These are phyloP conservation scores for Vitellaria paradoxa DNA, from an alignment of 179 eudicot species.

Conservation along the genomic window DNA sequence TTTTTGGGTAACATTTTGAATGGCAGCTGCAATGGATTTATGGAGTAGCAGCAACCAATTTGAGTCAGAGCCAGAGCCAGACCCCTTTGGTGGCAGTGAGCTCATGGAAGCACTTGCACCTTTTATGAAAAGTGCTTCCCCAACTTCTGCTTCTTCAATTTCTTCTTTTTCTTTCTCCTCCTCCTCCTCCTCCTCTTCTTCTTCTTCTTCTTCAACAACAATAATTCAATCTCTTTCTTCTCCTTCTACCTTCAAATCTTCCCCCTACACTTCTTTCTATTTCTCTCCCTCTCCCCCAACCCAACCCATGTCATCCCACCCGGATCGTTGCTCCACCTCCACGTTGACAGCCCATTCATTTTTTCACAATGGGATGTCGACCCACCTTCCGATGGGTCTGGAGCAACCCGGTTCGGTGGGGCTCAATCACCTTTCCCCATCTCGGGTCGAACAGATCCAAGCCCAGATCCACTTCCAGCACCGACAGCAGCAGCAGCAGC, in stretches of 20 bases:
- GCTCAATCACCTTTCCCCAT: slow-evolving; percentile 28
- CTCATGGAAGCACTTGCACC: slow-evolving; percentile 84
- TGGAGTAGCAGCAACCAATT: slow-evolving; percentile 27
- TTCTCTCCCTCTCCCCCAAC: slow-evolving; percentile 15
- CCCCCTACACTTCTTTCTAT: slow-evolving; percentile 1
- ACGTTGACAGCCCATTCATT: slow-evolving; percentile 12
- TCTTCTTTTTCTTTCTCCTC: slow-evolving; percentile 16
- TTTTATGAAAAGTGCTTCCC: slow-evolving; percentile 55
- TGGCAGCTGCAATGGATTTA: slow-evolving; percentile 57
- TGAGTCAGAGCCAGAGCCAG: slow-evolving; percentile 6
- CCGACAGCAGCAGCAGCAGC: background rate
- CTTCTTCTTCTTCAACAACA: background rate
- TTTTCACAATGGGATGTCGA: slow-evolving; percentile 13
- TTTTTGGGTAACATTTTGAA: background rate
- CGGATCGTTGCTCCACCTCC: slow-evolving; percentile 21
- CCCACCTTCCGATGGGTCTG: slow-evolving; percentile 23
- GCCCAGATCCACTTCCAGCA: slow-evolving; percentile 23
- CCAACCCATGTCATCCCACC: slow-evolving; percentile 7
- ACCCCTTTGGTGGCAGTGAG: slow-evolving; percentile 53
- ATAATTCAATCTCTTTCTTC: too few relatives aligned
- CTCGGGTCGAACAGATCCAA: slow-evolving; percentile 46
- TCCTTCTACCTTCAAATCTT: too few relatives aligned
- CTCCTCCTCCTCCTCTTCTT: slow-evolving; percentile 14
- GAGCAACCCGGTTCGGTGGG: slow-evolving; percentile 22
- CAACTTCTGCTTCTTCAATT: slow-evolving; percentile 8